Conservation (phyloP, 2,329 filamentous ascomycete species). For the Volutella citrinella region DNA sequence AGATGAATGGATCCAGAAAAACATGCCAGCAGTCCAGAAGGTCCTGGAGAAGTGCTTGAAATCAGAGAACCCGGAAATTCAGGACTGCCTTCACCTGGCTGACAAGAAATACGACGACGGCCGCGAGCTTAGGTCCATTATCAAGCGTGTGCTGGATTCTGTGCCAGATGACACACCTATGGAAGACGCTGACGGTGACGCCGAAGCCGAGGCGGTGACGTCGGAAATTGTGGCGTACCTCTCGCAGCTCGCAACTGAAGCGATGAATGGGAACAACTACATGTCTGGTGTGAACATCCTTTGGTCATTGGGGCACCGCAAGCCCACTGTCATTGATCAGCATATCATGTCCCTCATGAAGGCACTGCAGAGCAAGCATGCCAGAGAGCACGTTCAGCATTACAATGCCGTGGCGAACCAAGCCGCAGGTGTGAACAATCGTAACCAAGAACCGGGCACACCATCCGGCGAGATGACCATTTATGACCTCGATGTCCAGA, state of each 20-base stretch:
- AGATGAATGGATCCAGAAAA: conserved; percentile 85
- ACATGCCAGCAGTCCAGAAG: conserved; percentile 76
- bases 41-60: conserved; percentile 86
- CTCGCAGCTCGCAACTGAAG: conserved; percentile 83
- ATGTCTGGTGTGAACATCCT: conserved; percentile 88
- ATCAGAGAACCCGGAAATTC: conserved; percentile 86
- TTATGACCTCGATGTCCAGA: conserved; percentile 85
- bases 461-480: conserved; percentile 58
- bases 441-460: conserved; percentile 52
- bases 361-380: conserved; percentile 85
- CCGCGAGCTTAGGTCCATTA: conserved; percentile 68
- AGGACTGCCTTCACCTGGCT: conserved; percentile 81
- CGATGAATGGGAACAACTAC: conserved; percentile 76
- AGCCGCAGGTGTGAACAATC: conserved; percentile 39
- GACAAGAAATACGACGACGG: conserved; percentile 69
- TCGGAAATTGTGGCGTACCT: conserved; percentile 86
- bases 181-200: conserved; percentile 78
- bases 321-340: conserved; percentile 82
- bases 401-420: conserved; percentile 59
- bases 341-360: conserved; percentile 91
- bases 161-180: conserved; percentile 74
- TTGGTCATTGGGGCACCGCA: conserved; percentile 85
- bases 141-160: conserved; percentile 82
- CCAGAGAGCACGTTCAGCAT: conserved; percentile 85
- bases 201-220: conserved; percentile 74